Conservation (phyloP, 129 eudicot genomes). For the Helichrysum umbraculigerum region DNA sequence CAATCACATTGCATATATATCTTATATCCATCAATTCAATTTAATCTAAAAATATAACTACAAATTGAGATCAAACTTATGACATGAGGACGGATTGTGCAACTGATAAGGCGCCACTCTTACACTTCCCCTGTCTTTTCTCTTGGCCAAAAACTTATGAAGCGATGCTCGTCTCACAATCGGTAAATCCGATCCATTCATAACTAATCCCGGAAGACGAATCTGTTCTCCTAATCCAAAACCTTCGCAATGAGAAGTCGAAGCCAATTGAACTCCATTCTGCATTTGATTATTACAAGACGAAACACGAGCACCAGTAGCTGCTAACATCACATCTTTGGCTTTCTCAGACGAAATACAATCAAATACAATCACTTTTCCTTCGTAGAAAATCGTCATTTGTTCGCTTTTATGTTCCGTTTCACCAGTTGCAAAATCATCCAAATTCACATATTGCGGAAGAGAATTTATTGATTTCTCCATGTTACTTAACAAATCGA, state of each 20-base stretch:
- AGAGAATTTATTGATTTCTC: constrained; percentile 17
- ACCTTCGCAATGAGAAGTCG: constrained; percentile 1
- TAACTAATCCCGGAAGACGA: not conserved
- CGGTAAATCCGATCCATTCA: constrained; percentile 45
- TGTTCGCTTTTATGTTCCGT: constrained; percentile 33
- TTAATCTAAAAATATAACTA: constrained; percentile 13
- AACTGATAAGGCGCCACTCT: constrained; percentile 40
- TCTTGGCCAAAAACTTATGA: constrained; percentile 61
- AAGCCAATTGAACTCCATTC: constrained; percentile 29
- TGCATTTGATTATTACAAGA: not conserved
- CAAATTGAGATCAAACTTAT: constrained; percentile 46
- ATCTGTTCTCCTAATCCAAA: constrained; percentile 20
- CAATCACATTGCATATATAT: not conserved
- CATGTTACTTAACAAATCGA: constrained; percentile 35
- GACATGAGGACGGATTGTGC: constrained; percentile 5
- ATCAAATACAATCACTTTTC: constrained; percentile 61
- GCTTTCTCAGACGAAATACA: constrained; percentile 49
- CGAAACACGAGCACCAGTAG: constrained; percentile 16
- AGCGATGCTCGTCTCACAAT: constrained; percentile 65
- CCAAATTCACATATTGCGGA: constrained; percentile 26
- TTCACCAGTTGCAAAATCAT: not conserved
- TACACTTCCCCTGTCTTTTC: constrained; percentile 55
- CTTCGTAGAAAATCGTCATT: constrained; percentile 68
- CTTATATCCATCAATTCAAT: not conserved
- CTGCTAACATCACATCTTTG: constrained; percentile 42